A percentile compares a stretch with the other conserved stretches of the same genome.
phyloP scores from a whole-genome alignment of 495 filamentous ascomycete genomes.

The Astrothelium macrocarpum region DNA sequence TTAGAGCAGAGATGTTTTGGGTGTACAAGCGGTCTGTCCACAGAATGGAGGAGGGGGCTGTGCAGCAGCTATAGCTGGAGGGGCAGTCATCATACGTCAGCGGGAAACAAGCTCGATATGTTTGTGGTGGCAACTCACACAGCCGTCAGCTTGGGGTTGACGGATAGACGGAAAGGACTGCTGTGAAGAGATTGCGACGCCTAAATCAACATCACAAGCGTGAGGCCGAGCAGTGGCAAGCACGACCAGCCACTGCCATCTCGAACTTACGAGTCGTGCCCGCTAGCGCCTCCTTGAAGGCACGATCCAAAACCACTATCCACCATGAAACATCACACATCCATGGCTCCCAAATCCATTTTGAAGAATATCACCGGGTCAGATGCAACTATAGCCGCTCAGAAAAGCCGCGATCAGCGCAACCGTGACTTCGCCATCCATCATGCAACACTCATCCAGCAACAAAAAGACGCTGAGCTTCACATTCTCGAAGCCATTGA shows the following conservation, averaged over 20 bases:
- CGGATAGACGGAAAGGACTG: neutral
- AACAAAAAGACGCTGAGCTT: slow-evolving; percentile 62
- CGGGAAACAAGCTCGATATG: neutral
- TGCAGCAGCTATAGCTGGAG: neutral
- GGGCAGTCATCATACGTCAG: slow-evolving; percentile 6
- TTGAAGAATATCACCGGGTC: slow-evolving; percentile 45
- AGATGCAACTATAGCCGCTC: slow-evolving; percentile 30
- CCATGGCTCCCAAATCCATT: slow-evolving; percentile 18
- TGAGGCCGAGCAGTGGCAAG: neutral
- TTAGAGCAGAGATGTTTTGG: neutral
- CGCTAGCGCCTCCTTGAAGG: slow-evolving; percentile 2
- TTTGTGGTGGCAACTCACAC: neutral
- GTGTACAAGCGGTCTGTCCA: neutral
- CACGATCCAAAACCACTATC: slow-evolving; percentile 1
- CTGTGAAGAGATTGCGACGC: neutral
- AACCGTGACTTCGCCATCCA: slow-evolving; percentile 58
- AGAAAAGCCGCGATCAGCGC: slow-evolving; percentile 36
- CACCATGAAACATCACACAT: neutral
- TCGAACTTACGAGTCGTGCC: neutral
- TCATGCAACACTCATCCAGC: slow-evolving; percentile 70
- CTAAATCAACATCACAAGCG: neutral
- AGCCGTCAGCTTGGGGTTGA: neutral
- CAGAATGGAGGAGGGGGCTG: neutral
- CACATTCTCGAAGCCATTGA: slow-evolving; percentile 61
- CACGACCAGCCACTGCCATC: neutral